A percentile compares a stretch with the other conserved stretches of the same genome.
Conservation (phyloP, 352 stramenopile species). For the Vaucheria bursata region DNA sequence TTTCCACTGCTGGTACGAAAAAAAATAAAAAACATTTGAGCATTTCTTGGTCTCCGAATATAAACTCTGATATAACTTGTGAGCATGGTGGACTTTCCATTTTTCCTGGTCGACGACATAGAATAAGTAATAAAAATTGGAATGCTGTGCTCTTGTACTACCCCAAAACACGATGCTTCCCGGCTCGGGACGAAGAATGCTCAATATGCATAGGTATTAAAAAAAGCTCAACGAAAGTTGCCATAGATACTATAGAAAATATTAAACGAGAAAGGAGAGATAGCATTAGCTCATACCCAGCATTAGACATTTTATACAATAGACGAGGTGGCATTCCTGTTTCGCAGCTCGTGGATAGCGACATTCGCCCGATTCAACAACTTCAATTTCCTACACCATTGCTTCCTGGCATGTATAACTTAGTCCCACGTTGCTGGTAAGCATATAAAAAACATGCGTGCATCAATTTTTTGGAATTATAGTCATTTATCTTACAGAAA, state of each 20-base stretch:
- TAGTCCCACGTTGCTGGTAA: constrained; percentile 43
- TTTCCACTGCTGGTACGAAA: too few species aligned
- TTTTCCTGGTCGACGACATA: background rate
- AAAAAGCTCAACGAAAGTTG: too few species aligned
- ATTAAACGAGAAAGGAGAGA: too few species aligned
- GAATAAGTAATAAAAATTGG: background rate
- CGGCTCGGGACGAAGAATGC: background rate
- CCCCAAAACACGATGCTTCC: background rate
- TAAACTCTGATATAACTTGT: constrained; percentile 2
- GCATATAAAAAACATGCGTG: constrained; percentile 23
- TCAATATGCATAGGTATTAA: background rate
- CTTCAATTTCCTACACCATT: too few species aligned
- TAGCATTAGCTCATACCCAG: too few species aligned
- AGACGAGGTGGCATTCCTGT: background rate
- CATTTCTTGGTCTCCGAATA: too few species aligned
- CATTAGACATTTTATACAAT: background rate
- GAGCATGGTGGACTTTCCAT: background rate
- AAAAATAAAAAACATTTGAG: too few species aligned
- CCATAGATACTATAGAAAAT: too few species aligned
- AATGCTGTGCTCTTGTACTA: background rate
- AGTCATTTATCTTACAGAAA: too few species aligned
- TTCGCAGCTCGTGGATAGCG: background rate
- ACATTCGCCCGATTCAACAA: background rate
- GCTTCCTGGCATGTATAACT: constrained; percentile 39
- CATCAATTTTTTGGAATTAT: constrained; percentile 7